These are phyloP conservation scores for Zea luxurians DNA, from an alignment of 176 grass and related monocot genomes.

Conservation along the genomic window DNA sequence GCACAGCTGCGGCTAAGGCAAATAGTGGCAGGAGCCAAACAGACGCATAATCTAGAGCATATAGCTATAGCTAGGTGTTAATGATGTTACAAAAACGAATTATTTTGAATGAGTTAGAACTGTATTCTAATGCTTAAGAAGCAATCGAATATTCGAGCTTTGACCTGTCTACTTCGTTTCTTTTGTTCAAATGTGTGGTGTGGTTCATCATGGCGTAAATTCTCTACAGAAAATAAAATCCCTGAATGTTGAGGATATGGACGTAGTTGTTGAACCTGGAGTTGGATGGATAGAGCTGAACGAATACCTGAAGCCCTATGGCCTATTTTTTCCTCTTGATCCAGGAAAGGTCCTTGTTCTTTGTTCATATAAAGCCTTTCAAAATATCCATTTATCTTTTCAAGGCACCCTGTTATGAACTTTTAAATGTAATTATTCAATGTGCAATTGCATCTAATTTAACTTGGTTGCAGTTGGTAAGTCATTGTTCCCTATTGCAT, in stretches of 20 bases:
- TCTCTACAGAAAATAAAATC: slow-evolving; percentile 80
- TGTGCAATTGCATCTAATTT: slow-evolving; percentile 8
- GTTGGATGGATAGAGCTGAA: slow-evolving; percentile 98
- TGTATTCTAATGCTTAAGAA: neutral
- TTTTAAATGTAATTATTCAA: neutral
- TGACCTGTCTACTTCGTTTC: neutral
- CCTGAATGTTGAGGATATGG: slow-evolving; percentile 90
- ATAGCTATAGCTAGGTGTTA: neutral
- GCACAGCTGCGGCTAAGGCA: too few relatives aligned
- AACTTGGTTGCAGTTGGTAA: slow-evolving; percentile 20
- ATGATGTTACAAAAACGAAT: neutral
- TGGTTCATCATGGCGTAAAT: slow-evolving; percentile 12
- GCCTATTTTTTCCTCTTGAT: slow-evolving; percentile 94
- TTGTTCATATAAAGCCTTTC: neutral
- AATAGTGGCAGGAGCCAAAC: too few relatives aligned
- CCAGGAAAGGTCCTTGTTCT: slow-evolving; percentile 60
- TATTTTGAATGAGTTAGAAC: neutral
- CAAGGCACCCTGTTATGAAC: neutral
- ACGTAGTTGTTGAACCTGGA: slow-evolving; percentile 93
- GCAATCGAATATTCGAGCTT: neutral
- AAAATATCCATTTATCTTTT: slow-evolving; percentile 5
- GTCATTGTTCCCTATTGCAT: neutral
- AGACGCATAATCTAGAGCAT: neutral
- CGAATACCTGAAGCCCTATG: slow-evolving; percentile 86
- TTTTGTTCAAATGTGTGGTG: slow-evolving; percentile 16